Evolutionary conservation across 2,329 filamentous ascomycete genomes (phyloP).

Genomic region (Huntiella moniliformis): DNA sequence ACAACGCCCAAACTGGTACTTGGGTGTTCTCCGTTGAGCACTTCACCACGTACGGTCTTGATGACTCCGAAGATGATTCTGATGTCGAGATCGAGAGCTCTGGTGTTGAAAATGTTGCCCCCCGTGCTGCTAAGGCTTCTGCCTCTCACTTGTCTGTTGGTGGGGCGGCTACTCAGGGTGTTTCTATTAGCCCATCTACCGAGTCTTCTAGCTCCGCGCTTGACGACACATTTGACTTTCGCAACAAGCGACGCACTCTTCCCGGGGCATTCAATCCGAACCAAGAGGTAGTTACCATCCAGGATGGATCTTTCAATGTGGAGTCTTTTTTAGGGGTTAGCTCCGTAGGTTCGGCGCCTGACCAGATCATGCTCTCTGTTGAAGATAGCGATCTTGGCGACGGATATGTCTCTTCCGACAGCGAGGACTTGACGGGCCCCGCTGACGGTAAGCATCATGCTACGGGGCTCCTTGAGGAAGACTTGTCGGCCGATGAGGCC

Average conservation of each 20-base stretch:
- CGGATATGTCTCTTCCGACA: conserved; percentile 57
- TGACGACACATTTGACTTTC: conserved; percentile 41
- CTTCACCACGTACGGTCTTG: conserved; percentile 86
- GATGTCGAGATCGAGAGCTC: conserved; percentile 22
- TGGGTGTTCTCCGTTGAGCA: conserved; percentile 93
- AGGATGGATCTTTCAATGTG: conserved; percentile 16
- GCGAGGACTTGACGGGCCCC: conserved; percentile 61
- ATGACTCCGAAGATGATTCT: conserved; percentile 53
- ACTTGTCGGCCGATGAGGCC: conserved; percentile 9
- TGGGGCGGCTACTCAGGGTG: background rate
- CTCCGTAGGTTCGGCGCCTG: conserved; percentile 64
- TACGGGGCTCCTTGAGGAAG: conserved; percentile 43
- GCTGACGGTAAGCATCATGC: conserved; percentile 54
- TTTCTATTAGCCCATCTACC: conserved; percentile 8
- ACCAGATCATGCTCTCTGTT: conserved; percentile 37
- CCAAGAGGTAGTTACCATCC: background rate
- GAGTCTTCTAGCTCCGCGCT: conserved; percentile 15
- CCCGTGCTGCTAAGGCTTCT: background rate
- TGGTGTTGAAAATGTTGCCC: background rate
- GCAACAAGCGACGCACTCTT: conserved; percentile 30
- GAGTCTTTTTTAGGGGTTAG: conserved; percentile 86
- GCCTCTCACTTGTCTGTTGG: background rate
- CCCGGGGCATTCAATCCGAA: conserved; percentile 56
- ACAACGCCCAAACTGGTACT: conserved; percentile 58
- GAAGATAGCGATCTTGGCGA: conserved; percentile 48